Base-by-base conservation (phyloP, 306 rosid species). In the Sphenostylis stenocarpa region DNA sequence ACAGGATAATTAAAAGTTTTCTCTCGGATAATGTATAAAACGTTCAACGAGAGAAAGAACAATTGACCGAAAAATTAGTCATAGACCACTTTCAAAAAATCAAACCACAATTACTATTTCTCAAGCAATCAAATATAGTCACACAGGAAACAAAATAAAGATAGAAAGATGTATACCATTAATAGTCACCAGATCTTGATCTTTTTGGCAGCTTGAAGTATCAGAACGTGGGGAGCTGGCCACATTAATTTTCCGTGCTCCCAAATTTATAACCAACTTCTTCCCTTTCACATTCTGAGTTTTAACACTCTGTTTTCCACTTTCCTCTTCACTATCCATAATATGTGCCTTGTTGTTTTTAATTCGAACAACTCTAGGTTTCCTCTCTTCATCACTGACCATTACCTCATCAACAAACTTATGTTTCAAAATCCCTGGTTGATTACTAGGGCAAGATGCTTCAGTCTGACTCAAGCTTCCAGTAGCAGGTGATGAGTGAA, bases 331-430 rank as follows among this genome's bases (percentile, higher is more conserved):
- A 77, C 87, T 81, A 67, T 87, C 92, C 75, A 79, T 72, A 79
- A 69, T 87, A 77, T 90, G 83, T 75, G 88, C 55, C 78, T 85
- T 90, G 38, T 73, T 89, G 63, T 84, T 84, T 85, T 92, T 96
- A 63, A 96, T 84, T 77, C 91, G 88, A 84, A 96, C 87, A 20
- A 86, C 90, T 85, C 86, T 89, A 14, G 95, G 85, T 47, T 83
- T 80, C 85, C 86, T 87, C 74, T 91, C 96, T 86, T 88, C 99
- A 84, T 93, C 97, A 70, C 89, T 91, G 69, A 86, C 88, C 98
- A 92, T 96, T 80, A 96, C 97, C 81, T 96, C 99, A 67, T 96
- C 90, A 58, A 96, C 97, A 87, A 84, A 91, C 87, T 91, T 91
- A 65, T 83, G 98, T 82, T 96, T 96, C 81, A 87, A 85, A 63